Base-by-base conservation (phyloP, 129 eudicot genomes). In the Calendula officinalis region DNA sequence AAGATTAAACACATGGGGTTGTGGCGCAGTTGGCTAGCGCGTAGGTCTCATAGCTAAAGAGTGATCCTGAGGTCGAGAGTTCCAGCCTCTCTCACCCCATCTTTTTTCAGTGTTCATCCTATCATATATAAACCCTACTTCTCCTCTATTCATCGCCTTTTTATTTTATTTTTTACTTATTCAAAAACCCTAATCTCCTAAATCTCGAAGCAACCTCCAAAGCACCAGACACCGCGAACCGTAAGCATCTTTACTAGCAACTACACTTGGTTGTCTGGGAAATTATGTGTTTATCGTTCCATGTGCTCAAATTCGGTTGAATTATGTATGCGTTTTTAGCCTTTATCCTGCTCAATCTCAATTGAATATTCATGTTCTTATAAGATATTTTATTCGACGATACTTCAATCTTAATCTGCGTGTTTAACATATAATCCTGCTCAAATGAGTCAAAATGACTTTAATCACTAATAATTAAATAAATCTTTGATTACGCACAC, bases 1-100 rank as follows among this genome's bases (percentile, higher is more conserved):
- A 14, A 0, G 7, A 0, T 1, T 0, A 7, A 30, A 41, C 46
- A 54, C 1, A 1, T 11, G 79, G 80, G 82, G 77, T 64, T 80
- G 83, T 91, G 98, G 98, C 91, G 95, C 98, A 92, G 98, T 92
- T 88, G 96, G 96, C 91, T 92, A 92, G 95, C 98, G 95, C 96
- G 96, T 88, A 88, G 91, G 96, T 88, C 96, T 92, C 95, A 92
- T 92, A 88, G 96, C 96, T 59, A 71, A n/a, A 9, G 88, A 80
- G 83, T 80, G 2, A 83, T 79, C 85, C 89, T 80, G 85, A 83
- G 89, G 85, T 80, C 83, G 81, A 80, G 83, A 83, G 85, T 76
- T 80, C 85, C 76, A 83, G 81, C 82, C 81, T 80, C 83, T 77
- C 80, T 83, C 85, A 69, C 76, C 85, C 83, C 85, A 83, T 11